Base-by-base conservation (phyloP, 2,329 filamentous ascomycete species). In the Pyrenochaeta sp. region DNA sequence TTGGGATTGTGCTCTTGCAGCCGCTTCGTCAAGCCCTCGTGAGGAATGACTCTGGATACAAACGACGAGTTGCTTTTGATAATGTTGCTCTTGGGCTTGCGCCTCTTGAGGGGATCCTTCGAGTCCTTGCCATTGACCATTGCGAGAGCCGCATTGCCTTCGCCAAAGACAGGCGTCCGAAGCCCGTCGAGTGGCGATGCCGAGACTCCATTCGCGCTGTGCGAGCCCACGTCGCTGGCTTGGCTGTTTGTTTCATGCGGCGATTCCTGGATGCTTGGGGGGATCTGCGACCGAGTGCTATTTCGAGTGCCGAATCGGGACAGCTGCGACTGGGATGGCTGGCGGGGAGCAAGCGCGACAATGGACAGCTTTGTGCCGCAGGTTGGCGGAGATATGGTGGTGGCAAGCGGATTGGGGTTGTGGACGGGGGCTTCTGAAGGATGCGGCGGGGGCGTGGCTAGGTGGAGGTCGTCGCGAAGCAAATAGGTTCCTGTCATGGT, bases 1-100 rank as follows among this genome's bases (percentile, higher is more conserved):
- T 95, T 90, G 2, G 82, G 82, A 11, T 88, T 86, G 58, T 91
- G 87, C 29, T 98, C 95, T 43, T 86, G 85, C 58, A 98, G 77
- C 60, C 90, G 88, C 77, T 95, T 96, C 18, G 85, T 83, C 49
- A 96, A 77, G 4, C 83, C 83, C 67, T 99, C 95, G 68, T 97
- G 91, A 14, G 92, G 88, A 60, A 98, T 97, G 29, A 97, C 94
- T 49, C 95, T 83, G n/a, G 94, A 97, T 27, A 99, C 95, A 72
- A 97, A 99, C 0, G 94, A 97, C 9, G 95, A 99, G 76, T 97
- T 98, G 79, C 92, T 98, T 82, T 99, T 99, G 46, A 94, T 88
- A 75, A 99, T 95, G 75, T 96, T 98, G 77, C 94, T 98, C 83
- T 98, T 99, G 2, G 95, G 95, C 75, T 99, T 99, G 70, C 89